Conservation (phyloP, 2,329 filamentous ascomycete species). For the Fusarium annulatum region DNA sequence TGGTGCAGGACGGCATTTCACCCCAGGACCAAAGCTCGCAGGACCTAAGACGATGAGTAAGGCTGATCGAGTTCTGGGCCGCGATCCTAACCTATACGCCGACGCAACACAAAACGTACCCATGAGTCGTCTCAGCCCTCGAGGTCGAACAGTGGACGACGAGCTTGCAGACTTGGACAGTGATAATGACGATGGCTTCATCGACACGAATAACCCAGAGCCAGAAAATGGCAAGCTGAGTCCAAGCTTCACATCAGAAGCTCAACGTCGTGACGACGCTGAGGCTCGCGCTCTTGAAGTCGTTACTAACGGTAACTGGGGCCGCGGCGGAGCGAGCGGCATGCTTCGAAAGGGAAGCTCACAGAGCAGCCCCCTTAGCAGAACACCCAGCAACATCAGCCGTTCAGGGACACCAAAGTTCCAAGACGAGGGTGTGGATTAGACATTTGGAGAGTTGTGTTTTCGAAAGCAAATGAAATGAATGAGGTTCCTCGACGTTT, state of each 20-base stretch:
- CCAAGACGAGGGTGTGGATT: conserved; percentile 51
- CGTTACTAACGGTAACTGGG: conserved; percentile 54
- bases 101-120: conserved; percentile 59
- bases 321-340: conserved; percentile 56
- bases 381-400: conserved; percentile 28
- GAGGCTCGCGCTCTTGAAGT: conserved; percentile 60
- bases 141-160: conserved; percentile 58
- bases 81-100: conserved; percentile 66
- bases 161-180: conserved; percentile 56
- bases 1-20: conserved; percentile 51
- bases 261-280: conserved; percentile 53
- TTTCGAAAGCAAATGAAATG: conserved; percentile 27
- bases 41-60: conserved; percentile 60
- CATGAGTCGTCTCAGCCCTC: conserved; percentile 60
- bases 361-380: conserved; percentile 22
- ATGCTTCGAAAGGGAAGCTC: conserved; percentile 54
- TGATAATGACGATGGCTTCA: conserved; percentile 50
- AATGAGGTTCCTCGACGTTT: conserved; percentile 11
- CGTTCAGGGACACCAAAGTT: conserved; percentile 37
- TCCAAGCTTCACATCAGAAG: conserved; percentile 52
- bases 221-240: conserved; percentile 50
- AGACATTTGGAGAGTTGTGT: conserved; percentile 15
- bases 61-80: conserved; percentile 68
- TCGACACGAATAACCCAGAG: conserved; percentile 44
- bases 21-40: conserved; percentile 34